Evolutionary conservation across 257 asterid genomes (phyloP).

Genomic region (Perilla frutescens): DNA sequence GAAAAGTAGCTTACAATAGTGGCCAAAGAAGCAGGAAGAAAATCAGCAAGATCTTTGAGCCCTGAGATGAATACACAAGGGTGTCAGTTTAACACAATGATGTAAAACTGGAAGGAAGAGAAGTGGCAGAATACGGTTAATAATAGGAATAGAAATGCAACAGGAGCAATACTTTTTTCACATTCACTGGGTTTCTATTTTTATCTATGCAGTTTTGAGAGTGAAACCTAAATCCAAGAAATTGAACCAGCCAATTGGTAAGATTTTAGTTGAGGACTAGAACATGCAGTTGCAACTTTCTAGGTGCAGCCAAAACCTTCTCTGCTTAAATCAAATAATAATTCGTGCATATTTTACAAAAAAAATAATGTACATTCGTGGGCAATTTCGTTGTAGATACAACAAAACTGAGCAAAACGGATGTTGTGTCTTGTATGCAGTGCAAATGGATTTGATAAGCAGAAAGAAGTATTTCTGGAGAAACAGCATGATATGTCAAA

Average conservation of each 20-base stretch:
- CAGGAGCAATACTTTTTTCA: slow-evolving; percentile 17
- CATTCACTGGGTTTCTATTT: slow-evolving; percentile 10
- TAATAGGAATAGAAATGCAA: slow-evolving; percentile 24
- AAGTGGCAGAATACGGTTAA: slow-evolving; percentile 20
- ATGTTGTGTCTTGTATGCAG: background rate
- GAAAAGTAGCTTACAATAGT: slow-evolving; percentile 87
- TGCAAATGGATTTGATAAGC: slow-evolving; percentile 27
- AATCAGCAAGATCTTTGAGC: slow-evolving; percentile 98
- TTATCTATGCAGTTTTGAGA: slow-evolving; percentile 17
- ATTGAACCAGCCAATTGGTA: slow-evolving; percentile 12
- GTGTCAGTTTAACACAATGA: slow-evolving; percentile 24
- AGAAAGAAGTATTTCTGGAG: slow-evolving; percentile 20
- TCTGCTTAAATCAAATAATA: slow-evolving; percentile 20
- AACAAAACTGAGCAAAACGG: slow-evolving; percentile 21
- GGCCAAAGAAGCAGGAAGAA: slow-evolving; percentile 97
- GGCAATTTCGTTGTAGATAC: slow-evolving; percentile 1
- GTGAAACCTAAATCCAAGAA: slow-evolving; percentile 22
- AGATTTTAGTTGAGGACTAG: background rate
- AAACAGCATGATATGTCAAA: slow-evolving; percentile 28
- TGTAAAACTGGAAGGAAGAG: slow-evolving; percentile 27
- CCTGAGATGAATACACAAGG: slow-evolving; percentile 57
- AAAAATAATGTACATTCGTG: background rate
- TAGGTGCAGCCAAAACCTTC: slow-evolving; percentile 14
- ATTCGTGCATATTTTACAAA: background rate
- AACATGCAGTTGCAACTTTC: slow-evolving; percentile 8